A percentile compares a stretch with the other conserved stretches of the same genome.
Conservation (phyloP, 257 asterid genomes). For the Pogostemon cablin region DNA sequence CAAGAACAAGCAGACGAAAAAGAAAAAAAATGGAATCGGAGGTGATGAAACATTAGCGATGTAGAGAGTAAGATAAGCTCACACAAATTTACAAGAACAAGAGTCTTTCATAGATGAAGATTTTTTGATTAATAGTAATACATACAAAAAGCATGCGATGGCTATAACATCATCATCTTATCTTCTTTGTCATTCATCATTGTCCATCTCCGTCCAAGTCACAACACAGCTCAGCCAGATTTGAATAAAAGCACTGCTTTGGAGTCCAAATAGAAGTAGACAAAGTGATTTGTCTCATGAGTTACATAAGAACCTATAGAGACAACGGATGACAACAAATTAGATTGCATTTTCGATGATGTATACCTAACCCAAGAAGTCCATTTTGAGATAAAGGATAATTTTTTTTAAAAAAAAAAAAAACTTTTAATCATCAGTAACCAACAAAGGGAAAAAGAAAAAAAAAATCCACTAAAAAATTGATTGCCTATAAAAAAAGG, state of each 20-base stretch:
- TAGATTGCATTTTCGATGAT: constrained; percentile 16
- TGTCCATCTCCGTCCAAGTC: constrained; percentile 28
- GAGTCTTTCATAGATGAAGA: constrained; percentile 41
- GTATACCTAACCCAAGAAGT: constrained; percentile 22
- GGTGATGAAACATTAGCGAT: constrained; percentile 20
- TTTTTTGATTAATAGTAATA: constrained; percentile 44
- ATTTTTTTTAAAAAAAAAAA: background rate
- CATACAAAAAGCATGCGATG: constrained; percentile 46
- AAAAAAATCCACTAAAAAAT: background rate
- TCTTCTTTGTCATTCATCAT: constrained; percentile 28
- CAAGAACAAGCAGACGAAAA: constrained; percentile 16
- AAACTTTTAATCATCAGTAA: background rate
- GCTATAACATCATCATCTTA: constrained; percentile 35
- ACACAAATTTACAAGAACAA: constrained; percentile 55
- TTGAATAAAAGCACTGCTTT: constrained; percentile 95
- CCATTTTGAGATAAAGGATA: background rate
- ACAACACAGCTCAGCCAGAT: constrained; percentile 71
- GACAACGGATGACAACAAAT: constrained; percentile 22
- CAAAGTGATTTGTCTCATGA: constrained; percentile 98
- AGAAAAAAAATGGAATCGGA: background rate
- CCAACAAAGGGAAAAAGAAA: background rate
- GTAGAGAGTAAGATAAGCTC: constrained; percentile 28
- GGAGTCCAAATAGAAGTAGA: constrained; percentile 96
- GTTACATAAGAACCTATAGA: constrained; percentile 90
- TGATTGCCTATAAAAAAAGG: too few relatives aligned